Base-by-base conservation (phyloP, 2,329 filamentous ascomycete species). In the Aspergillus latus region DNA sequence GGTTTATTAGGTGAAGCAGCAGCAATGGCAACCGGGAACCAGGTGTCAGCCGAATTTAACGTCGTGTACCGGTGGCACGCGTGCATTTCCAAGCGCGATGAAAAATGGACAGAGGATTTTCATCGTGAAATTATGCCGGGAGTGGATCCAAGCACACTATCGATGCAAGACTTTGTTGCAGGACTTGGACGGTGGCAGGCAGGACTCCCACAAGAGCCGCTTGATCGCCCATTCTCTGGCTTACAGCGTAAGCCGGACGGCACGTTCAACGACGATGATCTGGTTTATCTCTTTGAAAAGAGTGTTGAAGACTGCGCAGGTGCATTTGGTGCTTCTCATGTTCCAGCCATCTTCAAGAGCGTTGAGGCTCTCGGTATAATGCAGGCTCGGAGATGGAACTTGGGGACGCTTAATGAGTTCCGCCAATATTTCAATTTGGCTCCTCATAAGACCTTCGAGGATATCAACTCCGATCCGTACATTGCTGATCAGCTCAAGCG, bases 41-140 rank as follows among this genome's bases (percentile, higher is more conserved):
- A 88, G 62, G 84, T 88, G 45, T 85, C 82, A 42, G 85, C 84
- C 2, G 85, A 88, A 68, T 88, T 88, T 72, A 88, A 88, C 58
- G 74, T 88, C 29, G 75, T 88, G 1, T 88, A 88, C 65, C 77
- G 85, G 28, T 88, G 84, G 78, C 85, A 88, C 68, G 83, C 81
- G 1, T 81, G 80, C 42, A 81, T 87, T 49, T 85, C 82, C 3
- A 75, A 80, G 59, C 78, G 79, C 21, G 86, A 88, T 59, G 84
- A 87, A 64, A 75, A 77, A 40, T 88, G 84, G 84, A 83, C 83
- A 15, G 78, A 86, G 45, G 74, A 80, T 11, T 75, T 81, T 61
- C 82, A 83, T 65, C 68, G 74, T 5, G 74, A 80, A 46, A 65
- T 82, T 1, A 79, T 83, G 39, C 63, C 66, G n/a, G 68, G 65